Evolutionary conservation across 345 rosid species (phyloP).

Genomic region (Brassica carinata): DNA sequence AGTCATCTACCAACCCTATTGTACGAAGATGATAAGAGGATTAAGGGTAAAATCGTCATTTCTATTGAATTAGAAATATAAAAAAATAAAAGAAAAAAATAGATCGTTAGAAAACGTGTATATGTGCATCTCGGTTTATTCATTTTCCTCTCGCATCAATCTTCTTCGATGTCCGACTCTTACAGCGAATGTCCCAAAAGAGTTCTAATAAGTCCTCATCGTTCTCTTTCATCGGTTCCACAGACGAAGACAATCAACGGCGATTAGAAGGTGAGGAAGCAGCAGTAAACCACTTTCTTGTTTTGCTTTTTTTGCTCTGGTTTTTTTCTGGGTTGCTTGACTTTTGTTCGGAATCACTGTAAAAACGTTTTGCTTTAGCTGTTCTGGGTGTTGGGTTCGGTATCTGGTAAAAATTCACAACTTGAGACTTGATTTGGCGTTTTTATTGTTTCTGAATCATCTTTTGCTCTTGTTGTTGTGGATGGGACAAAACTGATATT

Average conservation of each 20-base stretch:
- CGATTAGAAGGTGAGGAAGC: slow-evolving; percentile 31
- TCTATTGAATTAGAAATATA: neutral
- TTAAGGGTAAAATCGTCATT: slow-evolving; percentile 33
- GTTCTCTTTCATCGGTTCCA: slow-evolving; percentile 20
- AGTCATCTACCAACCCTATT: slow-evolving; percentile 39
- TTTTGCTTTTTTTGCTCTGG: neutral
- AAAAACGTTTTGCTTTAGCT: slow-evolving; percentile 6
- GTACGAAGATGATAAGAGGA: slow-evolving; percentile 29
- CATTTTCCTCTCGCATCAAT: slow-evolving; percentile 13
- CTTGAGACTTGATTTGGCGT: slow-evolving; percentile 2
- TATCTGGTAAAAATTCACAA: slow-evolving; percentile 4
- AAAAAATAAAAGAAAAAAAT: neutral
- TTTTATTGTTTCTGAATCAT: neutral
- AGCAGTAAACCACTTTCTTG: neutral
- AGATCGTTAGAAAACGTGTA: slow-evolving; percentile 42
- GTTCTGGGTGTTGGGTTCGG: slow-evolving; percentile 18
- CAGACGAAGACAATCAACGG: slow-evolving; percentile 1
- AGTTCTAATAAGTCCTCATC: slow-evolving; percentile 30
- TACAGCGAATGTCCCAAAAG: slow-evolving; percentile 24
- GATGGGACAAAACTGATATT: neutral
- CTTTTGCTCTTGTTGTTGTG: neutral
- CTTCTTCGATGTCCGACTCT: slow-evolving; percentile 12
- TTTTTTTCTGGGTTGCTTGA: neutral
- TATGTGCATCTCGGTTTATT: slow-evolving; percentile 26
- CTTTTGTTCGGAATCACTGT: neutral